A percentile compares a stretch with the other conserved stretches of the same genome.
Conservation (phyloP, 345 rosid species). For the Excoecaria agallocha region DNA sequence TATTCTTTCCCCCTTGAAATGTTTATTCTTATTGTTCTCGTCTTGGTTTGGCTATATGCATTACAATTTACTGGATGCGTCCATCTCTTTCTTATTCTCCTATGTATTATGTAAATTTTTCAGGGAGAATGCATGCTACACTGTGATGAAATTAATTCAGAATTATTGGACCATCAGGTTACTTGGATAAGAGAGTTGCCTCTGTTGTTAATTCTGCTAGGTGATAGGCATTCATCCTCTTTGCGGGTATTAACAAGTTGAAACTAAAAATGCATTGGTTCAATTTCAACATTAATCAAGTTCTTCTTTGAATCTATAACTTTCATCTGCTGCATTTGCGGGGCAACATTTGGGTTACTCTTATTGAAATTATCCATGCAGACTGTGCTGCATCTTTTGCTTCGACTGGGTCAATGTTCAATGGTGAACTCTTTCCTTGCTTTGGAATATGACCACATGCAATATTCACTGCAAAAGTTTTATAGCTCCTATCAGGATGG, state of each 20-base stretch:
- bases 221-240: constrained; percentile 52
- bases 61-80: not conserved
- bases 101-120: constrained; percentile 12
- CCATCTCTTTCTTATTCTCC: not conserved
- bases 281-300: not conserved
- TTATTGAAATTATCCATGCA: constrained; percentile 28
- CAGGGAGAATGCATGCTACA: constrained; percentile 43
- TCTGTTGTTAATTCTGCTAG: constrained; percentile 51
- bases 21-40: not conserved
- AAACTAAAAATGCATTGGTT: constrained; percentile 12
- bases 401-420: constrained; percentile 61
- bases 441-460: constrained; percentile 52
- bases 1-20: not conserved
- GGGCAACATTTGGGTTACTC: not conserved
- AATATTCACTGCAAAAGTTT: constrained; percentile 47
- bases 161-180: constrained; percentile 42
- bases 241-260: constrained; percentile 46
- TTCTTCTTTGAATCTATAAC: not conserved
- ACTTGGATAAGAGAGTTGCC: constrained; percentile 80
- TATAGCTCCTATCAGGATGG: constrained; percentile 53
- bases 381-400: constrained; percentile 67
- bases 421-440: constrained; percentile 36
- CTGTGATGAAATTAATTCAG: constrained; percentile 46
- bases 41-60: not conserved
- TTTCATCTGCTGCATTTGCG: not conserved